Evolutionary conservation across 2,329 filamentous ascomycete species (phyloP).

Genomic region (Rosellinia necatrix): DNA sequence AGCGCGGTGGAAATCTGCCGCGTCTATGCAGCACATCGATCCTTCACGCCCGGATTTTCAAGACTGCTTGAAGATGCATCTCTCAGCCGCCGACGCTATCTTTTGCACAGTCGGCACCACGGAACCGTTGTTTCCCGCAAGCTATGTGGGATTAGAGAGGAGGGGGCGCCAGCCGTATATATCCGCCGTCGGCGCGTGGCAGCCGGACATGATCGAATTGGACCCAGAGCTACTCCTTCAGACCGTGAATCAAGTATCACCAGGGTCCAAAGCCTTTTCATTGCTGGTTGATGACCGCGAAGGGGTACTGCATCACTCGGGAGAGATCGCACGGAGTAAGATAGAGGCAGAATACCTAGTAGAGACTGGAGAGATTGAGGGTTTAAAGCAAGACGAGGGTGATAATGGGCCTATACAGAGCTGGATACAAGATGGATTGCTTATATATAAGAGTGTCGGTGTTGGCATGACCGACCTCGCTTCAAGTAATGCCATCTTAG

Average conservation of each 20-base stretch:
- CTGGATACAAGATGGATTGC: constrained; percentile 20
- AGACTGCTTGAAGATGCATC: background rate
- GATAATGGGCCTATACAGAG: background rate
- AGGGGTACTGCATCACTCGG: constrained; percentile 18
- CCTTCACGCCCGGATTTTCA: constrained; percentile 6
- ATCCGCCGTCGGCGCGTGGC: constrained; percentile 27
- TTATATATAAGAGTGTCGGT: constrained; percentile 25
- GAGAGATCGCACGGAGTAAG: constrained; percentile 15
- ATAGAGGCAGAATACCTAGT: constrained; percentile 6
- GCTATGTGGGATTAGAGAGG: background rate
- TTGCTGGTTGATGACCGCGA: constrained; percentile 25
- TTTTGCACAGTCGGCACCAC: constrained; percentile 20
- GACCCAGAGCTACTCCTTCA: constrained; percentile 14
- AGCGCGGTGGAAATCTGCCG: constrained; percentile 12
- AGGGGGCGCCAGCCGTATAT: constrained; percentile 19
- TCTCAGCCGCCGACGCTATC: constrained; percentile 12
- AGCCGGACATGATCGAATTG: constrained; percentile 27
- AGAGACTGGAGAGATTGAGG: constrained; percentile 19
- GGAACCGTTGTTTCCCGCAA: constrained; percentile 21
- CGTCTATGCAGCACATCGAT: constrained; percentile 12
- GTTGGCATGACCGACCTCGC: constrained; percentile 26
- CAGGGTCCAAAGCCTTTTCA: constrained; percentile 8
- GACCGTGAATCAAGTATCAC: background rate
- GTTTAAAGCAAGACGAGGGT: background rate
- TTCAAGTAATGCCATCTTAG: constrained; percentile 21